Conservation (phyloP, 495 filamentous ascomycete species). For the Acidomyces sp. region DNA sequence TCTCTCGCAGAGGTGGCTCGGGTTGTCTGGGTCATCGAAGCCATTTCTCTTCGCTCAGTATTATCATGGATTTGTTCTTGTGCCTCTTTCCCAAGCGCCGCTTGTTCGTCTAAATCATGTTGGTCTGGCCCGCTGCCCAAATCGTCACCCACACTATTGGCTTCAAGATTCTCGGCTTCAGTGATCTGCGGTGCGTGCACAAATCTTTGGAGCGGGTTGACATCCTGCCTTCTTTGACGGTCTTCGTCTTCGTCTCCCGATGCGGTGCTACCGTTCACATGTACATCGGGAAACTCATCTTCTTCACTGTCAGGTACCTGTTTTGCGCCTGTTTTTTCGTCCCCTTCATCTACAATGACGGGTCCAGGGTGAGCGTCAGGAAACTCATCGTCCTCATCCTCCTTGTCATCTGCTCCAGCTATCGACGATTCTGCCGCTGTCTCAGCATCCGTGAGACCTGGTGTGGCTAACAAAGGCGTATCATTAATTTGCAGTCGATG, state of each 20-base stretch:
- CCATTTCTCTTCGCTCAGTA: slow-evolving; percentile 13
- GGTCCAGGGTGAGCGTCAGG: slow-evolving; percentile 4
- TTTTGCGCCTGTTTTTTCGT: slow-evolving; percentile 26
- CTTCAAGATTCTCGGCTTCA: too few relatives aligned
- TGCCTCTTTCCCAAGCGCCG: too few relatives aligned
- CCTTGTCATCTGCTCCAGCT: slow-evolving; percentile 2
- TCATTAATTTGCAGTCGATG: slow-evolving; percentile 46
- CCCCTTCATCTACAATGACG: slow-evolving; percentile 24
- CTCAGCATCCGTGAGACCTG: slow-evolving; percentile 6
- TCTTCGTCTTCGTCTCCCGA: slow-evolving; percentile 18
- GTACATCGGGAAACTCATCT: slow-evolving; percentile 29
- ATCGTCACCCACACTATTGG: too few relatives aligned
- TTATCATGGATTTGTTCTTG: too few relatives aligned
- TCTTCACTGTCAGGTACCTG: slow-evolving; percentile 27
- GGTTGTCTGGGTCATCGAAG: slow-evolving; percentile 6
- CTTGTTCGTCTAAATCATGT: too few relatives aligned
- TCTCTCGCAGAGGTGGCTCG: slow-evolving; percentile 14
- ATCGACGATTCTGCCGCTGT: neutral
- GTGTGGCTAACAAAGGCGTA: slow-evolving; percentile 3
- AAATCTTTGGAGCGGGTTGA: neutral
- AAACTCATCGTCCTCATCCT: slow-evolving; percentile 12
- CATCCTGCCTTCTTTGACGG: slow-evolving; percentile 5
- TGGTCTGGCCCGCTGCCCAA: too few relatives aligned
- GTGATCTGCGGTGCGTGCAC: too few relatives aligned
- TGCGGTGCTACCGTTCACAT: slow-evolving; percentile 14